Base-by-base conservation (phyloP, 129 eudicot genomes). In the Smallanthus sonchifolius region DNA sequence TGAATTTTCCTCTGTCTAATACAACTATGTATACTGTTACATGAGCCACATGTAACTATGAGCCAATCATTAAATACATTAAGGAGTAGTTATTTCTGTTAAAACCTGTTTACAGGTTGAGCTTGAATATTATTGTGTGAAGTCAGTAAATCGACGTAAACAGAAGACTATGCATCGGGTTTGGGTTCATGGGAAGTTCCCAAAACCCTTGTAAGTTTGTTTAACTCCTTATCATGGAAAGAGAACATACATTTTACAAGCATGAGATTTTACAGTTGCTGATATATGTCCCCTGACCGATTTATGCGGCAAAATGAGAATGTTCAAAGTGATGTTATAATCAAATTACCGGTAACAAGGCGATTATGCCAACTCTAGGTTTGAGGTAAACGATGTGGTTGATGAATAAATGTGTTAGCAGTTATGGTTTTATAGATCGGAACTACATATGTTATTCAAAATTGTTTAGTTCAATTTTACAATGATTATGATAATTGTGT, bases 171-270 rank as follows among this genome's bases (percentile, higher is more conserved):
- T 93, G 98, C 80, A 76, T 43, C 85, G 98, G 75, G 98, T 92
- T 65, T 92, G 92, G 92, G 87, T 92, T 74, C 98, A 92, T 20
- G 98, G 96, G 68, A 92, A 92, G 86, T 92, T 92, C 79, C 95
- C 83, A 79, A 92, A 92, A 88, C 92, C 96, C 3, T 55, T 81
- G 49, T 61, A 74, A 79, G 52, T 56, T 72, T 3, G 11, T 28
- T 24, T 34, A 65, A 55, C 56, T 67, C 76, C 77, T 76, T 56
- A 79, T 56, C 65, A 69, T 51, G 96, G 96, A 75, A 89, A 74
- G 24, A 90, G 79, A 51, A 87, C 86, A 20, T 81, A 90, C 94
- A 90, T 90, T 71, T 80, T 87, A 51, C 85, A 86, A n/a, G 77
- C 87, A 61, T 90, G 96, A 30, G 89, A 69, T 75, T 56, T 65